Evolutionary conservation across 495 filamentous ascomycete species (phyloP).

Genomic region (Penicillium maclennaniae): DNA sequence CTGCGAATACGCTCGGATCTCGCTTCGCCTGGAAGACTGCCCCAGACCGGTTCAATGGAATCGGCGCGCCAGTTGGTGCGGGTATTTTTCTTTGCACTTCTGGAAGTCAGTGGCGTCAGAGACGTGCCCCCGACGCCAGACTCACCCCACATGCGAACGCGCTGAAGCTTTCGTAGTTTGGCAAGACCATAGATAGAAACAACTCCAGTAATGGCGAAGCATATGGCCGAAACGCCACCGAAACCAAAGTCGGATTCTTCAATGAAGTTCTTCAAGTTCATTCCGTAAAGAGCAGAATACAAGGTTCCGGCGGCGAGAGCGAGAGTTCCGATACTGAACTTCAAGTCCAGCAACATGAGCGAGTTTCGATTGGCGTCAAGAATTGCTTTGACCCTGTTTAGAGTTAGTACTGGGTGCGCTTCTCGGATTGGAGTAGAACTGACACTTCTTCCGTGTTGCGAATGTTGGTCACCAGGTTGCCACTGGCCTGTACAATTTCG

Average conservation of each 20-base stretch:
- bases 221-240: constrained; percentile 63
- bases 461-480: constrained; percentile 91
- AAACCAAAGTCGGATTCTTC: constrained; percentile 95
- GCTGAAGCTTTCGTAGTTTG: constrained; percentile 80
- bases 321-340: constrained; percentile 92
- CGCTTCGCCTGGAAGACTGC: constrained; percentile 44
- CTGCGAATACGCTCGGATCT: constrained; percentile 42
- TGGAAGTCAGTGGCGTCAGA: constrained; percentile 28
- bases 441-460: constrained; percentile 98
- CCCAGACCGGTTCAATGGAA: constrained; percentile 44
- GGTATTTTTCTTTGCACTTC: constrained; percentile 18
- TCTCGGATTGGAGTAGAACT: constrained; percentile 23
- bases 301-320: constrained; percentile 90
- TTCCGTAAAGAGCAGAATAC: constrained; percentile 94
- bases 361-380: constrained; percentile 96
- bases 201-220: constrained; percentile 65
- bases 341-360: constrained; percentile 95
- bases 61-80: constrained; percentile 46
- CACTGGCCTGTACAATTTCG: constrained; percentile 93
- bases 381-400: constrained; percentile 81
- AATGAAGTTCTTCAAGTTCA: constrained; percentile 98
- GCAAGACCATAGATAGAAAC: constrained; percentile 77
- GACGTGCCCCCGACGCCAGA: constrained; percentile 35
- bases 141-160: constrained; percentile 80
- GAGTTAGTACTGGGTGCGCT: constrained; percentile 8